phyloP scores from a whole-genome alignment of 2,329 filamentous ascomycete species.

The Ceratocystis cacaofunesta region DNA sequence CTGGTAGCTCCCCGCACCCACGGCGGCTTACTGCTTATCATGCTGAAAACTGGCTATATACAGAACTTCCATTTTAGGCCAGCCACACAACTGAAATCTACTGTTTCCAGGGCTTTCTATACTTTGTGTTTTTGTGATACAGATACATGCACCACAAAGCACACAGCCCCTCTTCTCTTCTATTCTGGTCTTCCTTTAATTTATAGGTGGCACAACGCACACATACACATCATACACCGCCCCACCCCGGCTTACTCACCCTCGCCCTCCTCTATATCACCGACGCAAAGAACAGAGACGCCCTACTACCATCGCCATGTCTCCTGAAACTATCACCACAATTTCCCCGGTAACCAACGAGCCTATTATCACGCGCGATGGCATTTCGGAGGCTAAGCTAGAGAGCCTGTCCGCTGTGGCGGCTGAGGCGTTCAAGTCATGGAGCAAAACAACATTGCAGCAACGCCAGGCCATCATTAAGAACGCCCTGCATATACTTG shows the following conservation, averaged over 20 bases:
- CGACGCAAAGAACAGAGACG: too few relatives aligned
- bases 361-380: conserved; percentile 64
- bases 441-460: conserved; percentile 56
- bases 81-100: not conserved
- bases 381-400: conserved; percentile 55
- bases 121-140: not conserved
- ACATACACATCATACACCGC: not conserved
- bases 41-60: not conserved
- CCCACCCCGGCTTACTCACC: not conserved
- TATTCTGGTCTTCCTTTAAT: not conserved
- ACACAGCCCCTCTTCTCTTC: not conserved
- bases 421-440: conserved; percentile 60
- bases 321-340: conserved; percentile 52
- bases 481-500: conserved; percentile 59
- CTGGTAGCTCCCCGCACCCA: not conserved
- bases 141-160: not conserved
- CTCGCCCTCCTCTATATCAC: not conserved
- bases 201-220: not conserved
- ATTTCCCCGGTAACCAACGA: conserved; percentile 86
- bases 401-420: conserved; percentile 56
- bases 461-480: conserved; percentile 69
- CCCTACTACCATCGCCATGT: conserved; percentile 31
- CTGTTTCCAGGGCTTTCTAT: not conserved
- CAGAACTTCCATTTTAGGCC: not conserved
- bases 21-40: not conserved